Evolutionary conservation across 148 eudicot species (phyloP), one percentile per base, ranked within the genome.

Genomic region (Heliamphora exappendiculata): DNA sequence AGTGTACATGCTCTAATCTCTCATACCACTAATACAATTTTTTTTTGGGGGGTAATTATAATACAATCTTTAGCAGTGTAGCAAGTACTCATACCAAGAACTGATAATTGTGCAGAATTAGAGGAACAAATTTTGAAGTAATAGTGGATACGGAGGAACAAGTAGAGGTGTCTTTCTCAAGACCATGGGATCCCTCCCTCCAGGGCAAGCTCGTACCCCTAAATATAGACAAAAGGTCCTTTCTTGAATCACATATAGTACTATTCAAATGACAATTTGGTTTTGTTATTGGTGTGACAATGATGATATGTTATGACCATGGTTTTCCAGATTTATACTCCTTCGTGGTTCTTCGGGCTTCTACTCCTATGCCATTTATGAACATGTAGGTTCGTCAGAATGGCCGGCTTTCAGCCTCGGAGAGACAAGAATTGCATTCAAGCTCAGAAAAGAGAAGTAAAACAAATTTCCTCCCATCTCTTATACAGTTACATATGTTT

Each of bases 201-300:
- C 72, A 78, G 79, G 93, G 86, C 42, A 87, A 89, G 84, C 75
- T 86, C 3, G 85, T 84, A 31, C 91, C 99, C 16, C 81, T 96
- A 55, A 91, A 91, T 80, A 90, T 93, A 24, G 99, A 96, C 82
- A 93, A 84, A 85, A 89, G 99, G 99, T 91, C 76, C 33, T 37
- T 29, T 33, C 39, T 64, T 8, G 20, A 66, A 22, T 13, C 17
- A n/a, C n/a, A 51, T 14, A 29, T 14, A 24, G 20, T 39, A 47
- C 16, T 63, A 33, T 53, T 44, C 44, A 12, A 12, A 4, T 47
- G 26, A 17, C 34, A 14, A n/a, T n/a, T 39, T 51, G 22, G 58
- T 2, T 41, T n/a, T 71, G 20, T 71, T 60, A 24, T 14, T 71
- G 19, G 42, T 34, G 16, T 50, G 39, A 10, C 65, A 19, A 17